A percentile compares a stretch with the other conserved stretches of the same genome.
Conservation (phyloP, 345 rosid species). For the Moringa oleifera region DNA sequence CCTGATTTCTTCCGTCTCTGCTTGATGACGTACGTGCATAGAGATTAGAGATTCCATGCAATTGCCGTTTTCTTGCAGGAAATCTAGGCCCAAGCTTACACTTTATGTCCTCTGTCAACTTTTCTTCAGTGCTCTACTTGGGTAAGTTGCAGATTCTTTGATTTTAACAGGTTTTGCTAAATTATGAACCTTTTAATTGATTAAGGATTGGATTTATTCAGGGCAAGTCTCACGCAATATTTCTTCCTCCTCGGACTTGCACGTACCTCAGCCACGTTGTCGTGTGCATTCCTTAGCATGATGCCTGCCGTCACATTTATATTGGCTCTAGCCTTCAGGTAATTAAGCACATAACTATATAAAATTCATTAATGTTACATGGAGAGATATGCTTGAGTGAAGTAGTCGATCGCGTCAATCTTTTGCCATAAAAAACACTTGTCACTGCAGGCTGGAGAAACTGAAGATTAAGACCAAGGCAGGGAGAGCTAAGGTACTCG, state of each 20-base stretch:
- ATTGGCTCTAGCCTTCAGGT: constrained; percentile 61
- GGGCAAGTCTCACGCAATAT: constrained; percentile 63
- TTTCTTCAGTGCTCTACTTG: constrained; percentile 64
- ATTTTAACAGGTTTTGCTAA: no score
- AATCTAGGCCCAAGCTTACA: constrained; percentile 49
- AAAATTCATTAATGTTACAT: neutral
- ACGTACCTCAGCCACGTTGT: constrained; percentile 63
- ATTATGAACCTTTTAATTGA: neutral
- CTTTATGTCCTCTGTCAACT: constrained; percentile 36
- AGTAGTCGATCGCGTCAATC: no score
- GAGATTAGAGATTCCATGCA: no score
- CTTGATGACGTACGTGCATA: no score
- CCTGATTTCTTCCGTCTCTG: no score
- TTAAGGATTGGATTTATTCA: constrained; percentile 10
- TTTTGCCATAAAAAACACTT: neutral
- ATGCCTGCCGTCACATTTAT: constrained; percentile 63
- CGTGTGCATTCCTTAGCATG: constrained; percentile 54
- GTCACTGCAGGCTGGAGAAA: constrained; percentile 47
- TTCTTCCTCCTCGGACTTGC: constrained; percentile 63
- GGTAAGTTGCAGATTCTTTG: constrained; percentile 32
- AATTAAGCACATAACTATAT: neutral
- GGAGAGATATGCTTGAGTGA: neutral
- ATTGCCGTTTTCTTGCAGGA: constrained; percentile 38
- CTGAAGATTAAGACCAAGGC: constrained; percentile 39
- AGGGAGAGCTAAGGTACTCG: constrained; percentile 39